These are phyloP conservation scores for Calonectria multiphialidica DNA, from an alignment of 2,329 filamentous ascomycete species.

Conservation along the genomic window DNA sequence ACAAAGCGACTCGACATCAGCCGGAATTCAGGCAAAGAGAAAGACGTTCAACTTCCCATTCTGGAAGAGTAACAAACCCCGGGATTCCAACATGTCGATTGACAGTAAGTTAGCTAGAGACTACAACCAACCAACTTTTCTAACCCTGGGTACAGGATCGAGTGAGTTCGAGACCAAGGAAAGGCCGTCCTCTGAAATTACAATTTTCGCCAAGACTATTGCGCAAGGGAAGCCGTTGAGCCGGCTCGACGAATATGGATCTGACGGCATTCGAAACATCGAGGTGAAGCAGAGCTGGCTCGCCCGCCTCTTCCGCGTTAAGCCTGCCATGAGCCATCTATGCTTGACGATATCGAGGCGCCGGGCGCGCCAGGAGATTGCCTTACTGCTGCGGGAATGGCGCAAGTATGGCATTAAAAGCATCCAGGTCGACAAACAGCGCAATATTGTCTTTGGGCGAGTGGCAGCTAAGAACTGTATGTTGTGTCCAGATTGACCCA, in stretches of 20 bases:
- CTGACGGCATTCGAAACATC: conserved; percentile 63
- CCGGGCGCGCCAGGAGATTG: conserved; percentile 81
- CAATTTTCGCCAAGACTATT: conserved; percentile 35
- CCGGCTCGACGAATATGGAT: conserved; percentile 51
- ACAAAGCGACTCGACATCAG: conserved; percentile 39
- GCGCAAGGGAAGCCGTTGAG: conserved; percentile 28
- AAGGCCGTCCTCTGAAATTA: conserved; percentile 23
- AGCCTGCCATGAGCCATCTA: conserved; percentile 80
- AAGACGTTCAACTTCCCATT: conserved; percentile 67
- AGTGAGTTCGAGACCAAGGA: conserved; percentile 31
- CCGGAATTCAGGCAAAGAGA: conserved; percentile 56
- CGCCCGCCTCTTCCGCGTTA: conserved; percentile 88
- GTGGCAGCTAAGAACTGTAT: conserved; percentile 84
- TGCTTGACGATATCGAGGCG: conserved; percentile 79
- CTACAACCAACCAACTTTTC: not conserved
- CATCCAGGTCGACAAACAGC: conserved; percentile 81
- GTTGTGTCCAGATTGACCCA: conserved; percentile 43
- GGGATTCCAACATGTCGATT: conserved; percentile 58
- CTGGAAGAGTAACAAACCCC: conserved; percentile 64
- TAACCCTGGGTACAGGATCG: conserved; percentile 18
- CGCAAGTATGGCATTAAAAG: conserved; percentile 83
- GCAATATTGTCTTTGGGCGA: conserved; percentile 83
- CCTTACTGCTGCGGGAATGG: conserved; percentile 83
- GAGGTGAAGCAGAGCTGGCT: conserved; percentile 87
- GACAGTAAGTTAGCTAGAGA: conserved; percentile 51